Conservation (phyloP, 106 monocot species). For the Triglochin maritima region DNA sequence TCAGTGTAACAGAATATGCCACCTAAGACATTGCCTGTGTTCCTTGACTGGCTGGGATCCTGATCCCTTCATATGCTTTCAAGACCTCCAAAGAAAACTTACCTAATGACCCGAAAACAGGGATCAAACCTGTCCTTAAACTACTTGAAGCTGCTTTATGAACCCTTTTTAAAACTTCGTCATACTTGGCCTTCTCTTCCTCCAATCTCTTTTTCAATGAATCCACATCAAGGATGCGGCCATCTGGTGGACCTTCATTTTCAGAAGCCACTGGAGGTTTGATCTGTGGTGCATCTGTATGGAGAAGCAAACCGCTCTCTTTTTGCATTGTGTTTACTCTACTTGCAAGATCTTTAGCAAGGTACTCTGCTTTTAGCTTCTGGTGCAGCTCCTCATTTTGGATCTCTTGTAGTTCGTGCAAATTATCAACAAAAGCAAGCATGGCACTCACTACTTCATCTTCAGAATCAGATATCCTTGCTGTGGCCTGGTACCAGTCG, state of each 20-base stretch:
- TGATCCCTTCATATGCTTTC: slow-evolving; percentile 43
- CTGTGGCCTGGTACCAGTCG: slow-evolving; percentile 51
- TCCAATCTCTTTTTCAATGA: slow-evolving; percentile 45
- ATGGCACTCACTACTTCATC: slow-evolving; percentile 35
- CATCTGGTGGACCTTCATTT: slow-evolving; percentile 7
- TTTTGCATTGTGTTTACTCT: slow-evolving; percentile 28
- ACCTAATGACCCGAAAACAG: slow-evolving; percentile 51
- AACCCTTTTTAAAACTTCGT: slow-evolving; percentile 28
- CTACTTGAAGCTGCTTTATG: slow-evolving; percentile 27
- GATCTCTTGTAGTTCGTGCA: slow-evolving; percentile 33
- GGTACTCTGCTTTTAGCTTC: slow-evolving; percentile 31
- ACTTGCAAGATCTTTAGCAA: slow-evolving; percentile 36
- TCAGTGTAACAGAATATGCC: neutral
- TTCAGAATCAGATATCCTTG: slow-evolving; percentile 43
- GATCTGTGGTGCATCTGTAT: slow-evolving; percentile 6
- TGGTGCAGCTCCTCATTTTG: slow-evolving; percentile 41
- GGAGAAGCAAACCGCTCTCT: slow-evolving; percentile 13
- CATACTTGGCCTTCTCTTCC: slow-evolving; percentile 44
- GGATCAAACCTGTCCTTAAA: slow-evolving; percentile 40
- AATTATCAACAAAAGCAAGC: slow-evolving; percentile 19
- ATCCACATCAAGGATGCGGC: slow-evolving; percentile 18
- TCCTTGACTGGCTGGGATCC: slow-evolving; percentile 15
- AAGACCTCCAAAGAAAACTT: slow-evolving; percentile 31
- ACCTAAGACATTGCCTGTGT: neutral
- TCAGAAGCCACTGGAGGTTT: slow-evolving; percentile 15